phyloP scores from a whole-genome alignment of 2,329 filamentous ascomycete species.

The Pseudogymnoascus pannorum region DNA sequence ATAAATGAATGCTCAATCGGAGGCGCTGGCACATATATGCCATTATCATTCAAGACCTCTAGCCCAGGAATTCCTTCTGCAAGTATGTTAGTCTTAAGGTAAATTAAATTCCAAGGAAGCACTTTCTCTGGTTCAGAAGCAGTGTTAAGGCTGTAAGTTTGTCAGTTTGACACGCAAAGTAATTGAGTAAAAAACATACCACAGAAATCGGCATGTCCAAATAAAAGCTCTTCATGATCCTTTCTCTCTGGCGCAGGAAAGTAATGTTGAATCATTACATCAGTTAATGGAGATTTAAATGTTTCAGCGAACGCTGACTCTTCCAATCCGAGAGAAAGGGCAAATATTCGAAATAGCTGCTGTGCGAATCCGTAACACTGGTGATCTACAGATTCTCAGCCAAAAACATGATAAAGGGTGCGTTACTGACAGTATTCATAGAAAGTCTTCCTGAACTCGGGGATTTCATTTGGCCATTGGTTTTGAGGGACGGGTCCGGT shows the following conservation, averaged over 20 bases:
- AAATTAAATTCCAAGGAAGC: neutral
- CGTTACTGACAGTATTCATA: neutral
- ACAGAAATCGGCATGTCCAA: neutral
- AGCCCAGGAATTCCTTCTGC: neutral
- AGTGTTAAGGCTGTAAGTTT: neutral
- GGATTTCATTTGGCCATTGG: slow-evolving; percentile 5
- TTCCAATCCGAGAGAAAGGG: neutral
- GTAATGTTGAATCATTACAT: neutral
- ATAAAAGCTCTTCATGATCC: slow-evolving; percentile 8
- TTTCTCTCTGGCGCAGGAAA: neutral
- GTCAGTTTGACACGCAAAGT: neutral
- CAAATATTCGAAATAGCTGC: neutral
- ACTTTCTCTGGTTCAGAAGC: neutral
- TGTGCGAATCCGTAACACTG: neutral
- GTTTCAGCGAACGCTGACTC: neutral
- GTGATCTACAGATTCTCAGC: neutral
- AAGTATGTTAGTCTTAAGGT: neutral
- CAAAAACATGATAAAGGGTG: neutral
- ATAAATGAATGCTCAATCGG: neutral
- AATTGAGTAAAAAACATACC: neutral
- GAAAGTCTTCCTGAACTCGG: neutral
- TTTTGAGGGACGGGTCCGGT: neutral
- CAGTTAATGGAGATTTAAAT: neutral
- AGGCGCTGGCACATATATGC: neutral
- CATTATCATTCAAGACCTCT: slow-evolving; percentile 5